A percentile compares a stretch with the other conserved stretches of the same genome.
Conservation (phyloP, 345 rosid species). For the Anastatica hierochuntica region DNA sequence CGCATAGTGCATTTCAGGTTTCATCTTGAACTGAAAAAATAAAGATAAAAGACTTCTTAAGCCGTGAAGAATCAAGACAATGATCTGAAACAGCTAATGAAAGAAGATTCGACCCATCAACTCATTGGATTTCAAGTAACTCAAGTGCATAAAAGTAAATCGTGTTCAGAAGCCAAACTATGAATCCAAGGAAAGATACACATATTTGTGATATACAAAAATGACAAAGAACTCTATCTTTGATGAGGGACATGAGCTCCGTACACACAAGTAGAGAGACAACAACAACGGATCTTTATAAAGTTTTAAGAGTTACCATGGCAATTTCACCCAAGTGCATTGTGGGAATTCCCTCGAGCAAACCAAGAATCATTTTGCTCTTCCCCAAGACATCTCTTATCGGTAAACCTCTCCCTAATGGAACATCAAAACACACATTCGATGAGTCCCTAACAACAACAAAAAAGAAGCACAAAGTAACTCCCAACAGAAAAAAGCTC, state of each 20-base stretch:
- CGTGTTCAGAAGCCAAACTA: not conserved
- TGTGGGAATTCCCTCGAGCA: conserved; percentile 84
- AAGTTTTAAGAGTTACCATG: conserved; percentile 37
- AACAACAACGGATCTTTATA: not conserved
- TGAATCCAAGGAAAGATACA: not conserved
- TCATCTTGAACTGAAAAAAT: conserved; percentile 79
- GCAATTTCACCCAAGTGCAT: conserved; percentile 96
- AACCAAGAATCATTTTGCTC: conserved; percentile 80
- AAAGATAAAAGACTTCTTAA: not conserved
- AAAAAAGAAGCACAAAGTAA: not conserved
- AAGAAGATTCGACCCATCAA: not conserved
- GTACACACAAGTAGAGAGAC: not conserved
- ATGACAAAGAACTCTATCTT: not conserved
- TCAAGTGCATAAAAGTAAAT: not conserved
- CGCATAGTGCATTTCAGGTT: conserved; percentile 83
- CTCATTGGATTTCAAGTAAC: not conserved
- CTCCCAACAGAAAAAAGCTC: not conserved
- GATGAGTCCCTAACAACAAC: not conserved
- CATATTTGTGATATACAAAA: not conserved
- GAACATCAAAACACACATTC: conserved; percentile 5
- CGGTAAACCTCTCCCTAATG: conserved; percentile 69
- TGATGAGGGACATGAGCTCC: not conserved
- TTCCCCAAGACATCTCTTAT: conserved; percentile 72
- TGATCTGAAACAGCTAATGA: not conserved
- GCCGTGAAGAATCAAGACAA: not conserved